Evolutionary conservation across 2,329 filamentous ascomycete genomes (phyloP).

Genomic region (Knoxdaviesia capensis): DNA sequence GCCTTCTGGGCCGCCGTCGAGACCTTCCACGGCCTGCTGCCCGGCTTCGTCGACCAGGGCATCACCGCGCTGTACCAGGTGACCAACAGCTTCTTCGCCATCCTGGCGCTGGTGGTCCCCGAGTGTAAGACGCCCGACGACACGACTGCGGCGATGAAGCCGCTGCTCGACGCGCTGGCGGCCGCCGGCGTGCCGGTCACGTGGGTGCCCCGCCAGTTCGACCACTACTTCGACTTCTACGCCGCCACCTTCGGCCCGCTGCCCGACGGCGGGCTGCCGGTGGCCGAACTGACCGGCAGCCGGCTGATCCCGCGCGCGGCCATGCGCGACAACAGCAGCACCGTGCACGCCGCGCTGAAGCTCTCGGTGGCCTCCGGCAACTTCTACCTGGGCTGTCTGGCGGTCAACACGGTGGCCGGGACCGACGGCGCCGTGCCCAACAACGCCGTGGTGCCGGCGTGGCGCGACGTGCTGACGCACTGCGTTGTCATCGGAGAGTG

Average conservation of each 20-base stretch:
- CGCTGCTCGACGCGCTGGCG: conserved; percentile 20
- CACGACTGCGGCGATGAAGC: conserved; percentile 21
- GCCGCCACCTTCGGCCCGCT: conserved; percentile 10
- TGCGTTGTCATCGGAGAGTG: conserved; percentile 3
- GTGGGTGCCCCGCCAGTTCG: conserved; percentile 19
- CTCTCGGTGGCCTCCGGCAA: conserved; percentile 12
- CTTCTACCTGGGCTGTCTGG: conserved; percentile 14
- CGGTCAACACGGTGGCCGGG: conserved; percentile 12
- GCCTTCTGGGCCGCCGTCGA: conserved; percentile 27
- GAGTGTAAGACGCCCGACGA: conserved; percentile 25
- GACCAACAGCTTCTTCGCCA: conserved; percentile 22
- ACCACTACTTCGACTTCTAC: conserved; percentile 26
- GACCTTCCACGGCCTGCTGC: conserved; percentile 19
- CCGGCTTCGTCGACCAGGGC: conserved; percentile 26
- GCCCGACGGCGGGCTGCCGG: conserved; percentile 13
- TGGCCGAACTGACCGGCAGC: conserved; percentile 13
- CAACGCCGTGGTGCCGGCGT: conserved; percentile 8
- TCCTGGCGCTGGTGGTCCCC: conserved; percentile 8
- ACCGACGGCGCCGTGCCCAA: conserved; percentile 7
- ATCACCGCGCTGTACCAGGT: conserved; percentile 27
- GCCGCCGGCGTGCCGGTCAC: conserved; percentile 12
- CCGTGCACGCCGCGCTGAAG: conserved; percentile 12
- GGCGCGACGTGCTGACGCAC: conserved; percentile 5
- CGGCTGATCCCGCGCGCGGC: conserved; percentile 19
- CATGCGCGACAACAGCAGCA: conserved; percentile 12